Evolutionary conservation across 2,329 filamentous ascomycete species (phyloP), one percentile per base, ranked within the genome.

Genomic region (Fusarium siculi): DNA sequence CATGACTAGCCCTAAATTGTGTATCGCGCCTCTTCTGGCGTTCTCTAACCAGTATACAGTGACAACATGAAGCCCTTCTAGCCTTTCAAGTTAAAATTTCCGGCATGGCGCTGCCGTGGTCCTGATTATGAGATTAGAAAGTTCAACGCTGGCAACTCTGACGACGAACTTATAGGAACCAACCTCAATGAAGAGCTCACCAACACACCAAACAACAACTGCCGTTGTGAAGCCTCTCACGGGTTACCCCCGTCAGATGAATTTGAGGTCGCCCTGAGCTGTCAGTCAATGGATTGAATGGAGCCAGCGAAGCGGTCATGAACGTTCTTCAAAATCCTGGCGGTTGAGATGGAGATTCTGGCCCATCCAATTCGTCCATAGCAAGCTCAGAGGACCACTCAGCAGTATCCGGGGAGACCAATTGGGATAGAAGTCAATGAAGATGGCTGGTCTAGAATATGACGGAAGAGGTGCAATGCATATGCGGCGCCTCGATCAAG

Each of bases 261-360:
- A 53, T 49, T n/a, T 63, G 62, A 50, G 42, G 59, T 37, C 47
- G 70, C 49, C 62, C 37, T 50, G 63, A 60, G 50, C 46, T 73
- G 36, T 60, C 67, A 28, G 58, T 67, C 39, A 57, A 62, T 30
- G 40, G 52, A 32, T 46, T 59, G 23, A 76, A 76, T 63, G 64
- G 65, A 54, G 72, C 69, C 66, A 77, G 57, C 60, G 68, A 77
- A 64, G 75, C 64, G 52, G 65, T 59, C 44, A 67, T 66, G 58
- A 60, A 67, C 23, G 46, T 59, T 42, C 46, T 60, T 37, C 55
- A 52, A 68, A 53, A 66, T 50, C 23, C 34, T 63, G 23, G 28
- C 64, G 36, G 57, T 61, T 46, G 63, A 67, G 46, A 43, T 66
- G 66, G 69, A 72, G 57, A 37, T 43, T 50, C 32, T 52, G 25